Conservation (phyloP, 768 basidiomycete species). For the Lyophyllum decastes region DNA sequence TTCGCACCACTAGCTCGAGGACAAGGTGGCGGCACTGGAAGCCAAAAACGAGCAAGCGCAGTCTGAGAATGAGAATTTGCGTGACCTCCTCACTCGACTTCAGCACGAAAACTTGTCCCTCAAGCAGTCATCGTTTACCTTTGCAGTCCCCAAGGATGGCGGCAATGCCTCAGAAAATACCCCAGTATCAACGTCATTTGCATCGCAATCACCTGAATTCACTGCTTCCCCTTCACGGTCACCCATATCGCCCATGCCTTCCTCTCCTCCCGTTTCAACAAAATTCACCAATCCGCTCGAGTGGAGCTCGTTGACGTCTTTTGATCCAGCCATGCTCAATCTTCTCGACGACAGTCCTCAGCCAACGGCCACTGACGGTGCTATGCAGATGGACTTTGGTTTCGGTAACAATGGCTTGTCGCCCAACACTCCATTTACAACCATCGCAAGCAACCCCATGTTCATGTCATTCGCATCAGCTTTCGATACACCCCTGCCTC, state of each 20-base stretch:
- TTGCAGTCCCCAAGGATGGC: slow-evolving; percentile 59
- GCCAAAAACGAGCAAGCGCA: slow-evolving; percentile 72
- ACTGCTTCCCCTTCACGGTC: slow-evolving; percentile 17
- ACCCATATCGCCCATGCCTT: slow-evolving; percentile 17
- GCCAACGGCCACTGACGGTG: slow-evolving; percentile 53
- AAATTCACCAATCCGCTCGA: slow-evolving; percentile 51
- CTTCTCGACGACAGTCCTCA: slow-evolving; percentile 62
- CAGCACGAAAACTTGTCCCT: slow-evolving; percentile 86
- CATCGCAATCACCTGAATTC: slow-evolving; percentile 30
- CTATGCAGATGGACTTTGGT: slow-evolving; percentile 63
- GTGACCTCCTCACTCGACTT: slow-evolving; percentile 80
- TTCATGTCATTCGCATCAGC: slow-evolving; percentile 79
- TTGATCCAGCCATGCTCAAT: slow-evolving; percentile 69
- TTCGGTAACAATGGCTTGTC: slow-evolving; percentile 52
- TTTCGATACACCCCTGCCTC: slow-evolving; percentile 45
- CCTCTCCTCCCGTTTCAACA: slow-evolving; percentile 31
- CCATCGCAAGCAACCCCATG: slow-evolving; percentile 80
- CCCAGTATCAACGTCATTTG: slow-evolving; percentile 24
- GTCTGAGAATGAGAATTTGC: slow-evolving; percentile 86
- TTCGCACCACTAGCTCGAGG: slow-evolving; percentile 67
- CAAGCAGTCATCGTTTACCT: slow-evolving; percentile 84
- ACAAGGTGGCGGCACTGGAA: slow-evolving; percentile 85
- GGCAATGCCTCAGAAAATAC: slow-evolving; percentile 14
- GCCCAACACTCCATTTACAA: slow-evolving; percentile 61
- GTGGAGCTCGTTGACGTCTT: slow-evolving; percentile 67